A percentile compares a stretch with the other conserved stretches of the same genome.
Evolutionary conservation across 352 stramenopile species (phyloP).

Genomic region (Albugo laibachii): DNA sequence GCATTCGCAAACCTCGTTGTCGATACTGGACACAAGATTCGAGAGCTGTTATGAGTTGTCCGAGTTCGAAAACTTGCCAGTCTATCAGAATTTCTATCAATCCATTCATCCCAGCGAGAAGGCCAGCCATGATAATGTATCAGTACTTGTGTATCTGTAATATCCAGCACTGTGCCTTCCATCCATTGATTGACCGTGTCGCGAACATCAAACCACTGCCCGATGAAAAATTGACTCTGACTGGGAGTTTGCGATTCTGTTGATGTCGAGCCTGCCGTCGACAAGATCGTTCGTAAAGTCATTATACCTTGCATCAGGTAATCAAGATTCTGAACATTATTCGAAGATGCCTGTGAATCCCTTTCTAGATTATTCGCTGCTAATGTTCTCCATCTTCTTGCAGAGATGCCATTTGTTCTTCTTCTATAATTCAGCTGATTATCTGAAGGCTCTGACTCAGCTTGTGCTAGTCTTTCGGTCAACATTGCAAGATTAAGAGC

Average conservation of each 20-base stretch:
- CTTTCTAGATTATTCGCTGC: too few relatives aligned
- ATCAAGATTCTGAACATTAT: slow-evolving; percentile 17
- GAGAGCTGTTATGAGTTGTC: slow-evolving; percentile 37
- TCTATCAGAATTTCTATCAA: slow-evolving; percentile 85
- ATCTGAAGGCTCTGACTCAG: too few relatives aligned
- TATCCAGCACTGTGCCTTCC: slow-evolving; percentile 89
- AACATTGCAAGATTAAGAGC: too few relatives aligned
- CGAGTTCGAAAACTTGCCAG: slow-evolving; percentile 91
- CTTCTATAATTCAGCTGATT: too few relatives aligned
- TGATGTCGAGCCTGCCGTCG: slow-evolving; percentile 10
- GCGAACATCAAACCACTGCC: slow-evolving; percentile 94
- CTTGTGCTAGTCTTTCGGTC: too few relatives aligned
- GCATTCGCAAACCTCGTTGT: slow-evolving; percentile 20
- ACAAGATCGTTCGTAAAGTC: slow-evolving; percentile 31
- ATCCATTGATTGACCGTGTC: slow-evolving; percentile 98
- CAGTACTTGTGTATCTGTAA: slow-evolving; percentile 70
- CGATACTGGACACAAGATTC: slow-evolving; percentile 32
- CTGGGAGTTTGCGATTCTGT: not conserved
- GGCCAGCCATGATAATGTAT: slow-evolving; percentile 97
- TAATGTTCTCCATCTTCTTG: too few relatives aligned
- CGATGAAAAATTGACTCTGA: slow-evolving; percentile 42
- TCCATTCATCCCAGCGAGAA: slow-evolving; percentile 94
- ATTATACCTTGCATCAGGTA: slow-evolving; percentile 32
- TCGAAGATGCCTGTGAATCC: not conserved
- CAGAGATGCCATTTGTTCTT: too few relatives aligned